Evolutionary conservation across 495 filamentous ascomycete species (phyloP).

Genomic region (Tetracladium marchalianum): DNA sequence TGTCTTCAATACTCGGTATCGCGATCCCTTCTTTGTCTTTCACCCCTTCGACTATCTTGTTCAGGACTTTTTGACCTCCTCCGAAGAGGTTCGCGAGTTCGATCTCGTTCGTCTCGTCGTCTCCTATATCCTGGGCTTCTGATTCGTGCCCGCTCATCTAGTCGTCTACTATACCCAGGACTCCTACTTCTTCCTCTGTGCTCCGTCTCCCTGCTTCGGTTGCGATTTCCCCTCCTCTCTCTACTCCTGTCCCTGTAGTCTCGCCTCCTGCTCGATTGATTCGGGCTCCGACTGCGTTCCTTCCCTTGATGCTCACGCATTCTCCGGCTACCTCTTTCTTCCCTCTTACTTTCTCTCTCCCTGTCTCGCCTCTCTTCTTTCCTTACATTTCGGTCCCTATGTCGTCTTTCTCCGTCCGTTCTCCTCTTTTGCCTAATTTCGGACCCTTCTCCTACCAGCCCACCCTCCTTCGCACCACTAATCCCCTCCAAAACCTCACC

Average conservation of each 20-base stretch:
- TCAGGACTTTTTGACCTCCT: slow-evolving; percentile 10
- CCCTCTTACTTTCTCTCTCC: slow-evolving; percentile 9
- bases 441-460: slow-evolving; percentile 11
- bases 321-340: slow-evolving; percentile 13
- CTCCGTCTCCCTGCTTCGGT: slow-evolving; percentile 16
- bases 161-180: neutral
- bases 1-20: neutral
- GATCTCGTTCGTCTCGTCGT: slow-evolving; percentile 12
- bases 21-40: neutral
- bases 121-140: no score
- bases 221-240: slow-evolving; percentile 2
- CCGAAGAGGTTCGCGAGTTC: slow-evolving; percentile 14
- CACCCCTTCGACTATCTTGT: neutral
- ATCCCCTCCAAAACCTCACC: neutral
- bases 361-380: slow-evolving; percentile 4
- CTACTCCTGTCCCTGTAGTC: slow-evolving; percentile 13
- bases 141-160: neutral
- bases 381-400: neutral
- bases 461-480: slow-evolving; percentile 4
- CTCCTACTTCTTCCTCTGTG: slow-evolving; percentile 3
- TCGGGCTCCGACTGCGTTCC: neutral
- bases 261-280: slow-evolving; percentile 6
- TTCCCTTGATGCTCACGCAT: slow-evolving; percentile 14
- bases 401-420: slow-evolving; percentile 5
- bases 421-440: slow-evolving; percentile 9